A percentile compares a stretch with the other conserved stretches of the same genome.
phyloP scores from a whole-genome alignment of 805 yeast species.

The Candida xyloterini region DNA sequence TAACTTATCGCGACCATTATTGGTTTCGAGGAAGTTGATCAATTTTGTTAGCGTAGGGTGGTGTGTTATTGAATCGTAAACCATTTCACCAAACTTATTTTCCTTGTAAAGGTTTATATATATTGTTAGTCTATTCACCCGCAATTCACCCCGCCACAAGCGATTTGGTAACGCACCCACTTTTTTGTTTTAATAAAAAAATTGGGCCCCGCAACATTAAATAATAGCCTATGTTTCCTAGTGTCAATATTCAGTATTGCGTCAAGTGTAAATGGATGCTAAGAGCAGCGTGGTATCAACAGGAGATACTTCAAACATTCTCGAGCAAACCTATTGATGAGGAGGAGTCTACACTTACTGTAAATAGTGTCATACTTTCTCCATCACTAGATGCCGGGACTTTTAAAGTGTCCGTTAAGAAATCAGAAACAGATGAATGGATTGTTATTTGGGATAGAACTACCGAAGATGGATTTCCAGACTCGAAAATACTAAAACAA shows the following conservation, averaged over 20 bases:
- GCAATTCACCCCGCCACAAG: conserved; percentile 6
- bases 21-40: conserved; percentile 58
- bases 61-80: conserved; percentile 62
- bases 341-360: conserved; percentile 39
- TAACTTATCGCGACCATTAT: conserved; percentile 76
- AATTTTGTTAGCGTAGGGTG: conserved; percentile 70
- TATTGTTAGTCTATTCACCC: conserved; percentile 8
- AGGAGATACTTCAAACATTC: conserved; percentile 83
- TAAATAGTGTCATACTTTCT: conserved; percentile 51
- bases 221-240: conserved; percentile 42
- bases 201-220: conserved; percentile 8
- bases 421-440: conserved; percentile 26
- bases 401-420: conserved; percentile 55
- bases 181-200: background rate
- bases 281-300: conserved; percentile 84
- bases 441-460: conserved; percentile 60
- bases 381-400: conserved; percentile 51
- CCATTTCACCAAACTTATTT: conserved; percentile 40
- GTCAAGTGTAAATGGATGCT: conserved; percentile 86
- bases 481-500: conserved; percentile 73
- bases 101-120: conserved; percentile 2
- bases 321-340: conserved; percentile 23
- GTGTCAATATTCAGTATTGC: conserved; percentile 70
- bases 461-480: conserved; percentile 75
- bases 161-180: conserved; percentile 1